Conservation (phyloP, 768 basidiomycete genomes). For the Antrodiella citrinella region DNA sequence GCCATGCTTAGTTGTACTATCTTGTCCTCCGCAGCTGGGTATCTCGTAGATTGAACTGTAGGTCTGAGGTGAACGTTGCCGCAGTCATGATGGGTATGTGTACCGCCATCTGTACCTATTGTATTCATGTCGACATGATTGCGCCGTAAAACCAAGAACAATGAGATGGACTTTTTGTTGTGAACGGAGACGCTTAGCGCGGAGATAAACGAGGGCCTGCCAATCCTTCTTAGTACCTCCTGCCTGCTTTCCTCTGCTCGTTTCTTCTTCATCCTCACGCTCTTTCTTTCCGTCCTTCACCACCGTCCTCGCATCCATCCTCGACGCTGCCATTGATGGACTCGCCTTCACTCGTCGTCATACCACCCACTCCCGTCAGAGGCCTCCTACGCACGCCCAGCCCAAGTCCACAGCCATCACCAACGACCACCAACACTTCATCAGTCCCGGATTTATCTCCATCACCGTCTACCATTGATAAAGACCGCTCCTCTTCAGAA, state of each 20-base stretch:
- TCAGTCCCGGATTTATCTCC: slow-evolving; percentile 30
- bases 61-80: too few relatives aligned
- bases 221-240: too few relatives aligned
- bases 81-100: too few relatives aligned
- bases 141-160: too few relatives aligned
- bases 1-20: too few relatives aligned
- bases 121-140: too few relatives aligned
- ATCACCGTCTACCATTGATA: slow-evolving; percentile 22
- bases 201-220: too few relatives aligned
- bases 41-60: too few relatives aligned
- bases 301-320: slow-evolving; percentile 3
- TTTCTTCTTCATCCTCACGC: slow-evolving; percentile 6
- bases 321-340: slow-evolving; percentile 13
- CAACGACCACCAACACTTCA: slow-evolving; percentile 24
- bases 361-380: slow-evolving; percentile 20
- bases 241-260: slow-evolving; percentile 4
- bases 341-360: slow-evolving; percentile 19
- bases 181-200: too few relatives aligned
- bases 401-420: slow-evolving; percentile 24
- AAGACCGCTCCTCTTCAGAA: slow-evolving; percentile 55
- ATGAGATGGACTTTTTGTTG: too few relatives aligned
- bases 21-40: too few relatives aligned
- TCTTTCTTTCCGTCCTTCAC: slow-evolving; percentile 6
- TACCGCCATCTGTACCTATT: too few relatives aligned
- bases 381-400: slow-evolving; percentile 8